These are phyloP conservation scores for Tilletiaria anomala DNA, from an alignment of 1,284 basidiomycete genomes.

Conservation along the genomic window DNA sequence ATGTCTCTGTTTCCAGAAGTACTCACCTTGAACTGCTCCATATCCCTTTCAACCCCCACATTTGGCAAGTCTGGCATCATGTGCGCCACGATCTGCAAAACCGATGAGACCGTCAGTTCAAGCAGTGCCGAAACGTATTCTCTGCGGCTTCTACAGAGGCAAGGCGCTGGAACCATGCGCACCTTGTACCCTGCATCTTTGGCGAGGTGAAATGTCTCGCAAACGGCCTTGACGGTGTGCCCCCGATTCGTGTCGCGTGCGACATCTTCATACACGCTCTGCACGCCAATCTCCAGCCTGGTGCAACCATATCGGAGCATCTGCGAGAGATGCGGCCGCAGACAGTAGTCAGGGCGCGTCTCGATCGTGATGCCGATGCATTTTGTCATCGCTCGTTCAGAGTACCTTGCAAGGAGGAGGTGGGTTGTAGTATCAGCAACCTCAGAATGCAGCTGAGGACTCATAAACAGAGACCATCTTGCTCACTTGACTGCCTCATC, in stretches of 20 bases:
- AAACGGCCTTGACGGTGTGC: slow-evolving; percentile 93
- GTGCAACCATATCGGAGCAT: slow-evolving; percentile 99
- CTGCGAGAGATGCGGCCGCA: slow-evolving; percentile 90
- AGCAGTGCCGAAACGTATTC: too few relatives aligned
- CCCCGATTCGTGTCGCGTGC: slow-evolving; percentile 89
- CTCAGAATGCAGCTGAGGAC: slow-evolving; percentile 9
- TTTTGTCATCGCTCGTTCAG: slow-evolving; percentile 92
- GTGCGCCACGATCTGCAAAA: slow-evolving; percentile 48
- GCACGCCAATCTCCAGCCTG: slow-evolving; percentile 91
- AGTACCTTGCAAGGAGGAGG: too few relatives aligned
- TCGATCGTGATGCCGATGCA: slow-evolving; percentile 99
- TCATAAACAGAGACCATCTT: too few relatives aligned
- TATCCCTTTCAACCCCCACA: slow-evolving; percentile 87
- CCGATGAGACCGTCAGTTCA: neutral
- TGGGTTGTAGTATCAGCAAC: neutral
- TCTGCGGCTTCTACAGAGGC: too few relatives aligned
- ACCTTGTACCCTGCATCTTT: slow-evolving; percentile 96
- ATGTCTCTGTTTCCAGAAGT: neutral
- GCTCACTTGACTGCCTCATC: slow-evolving; percentile 99
- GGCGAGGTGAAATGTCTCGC: slow-evolving; percentile 92
- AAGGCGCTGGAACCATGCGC: too few relatives aligned
- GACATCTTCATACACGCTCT: slow-evolving; percentile 98
- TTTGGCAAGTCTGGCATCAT: slow-evolving; percentile 59
- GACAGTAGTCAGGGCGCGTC: slow-evolving; percentile 93
- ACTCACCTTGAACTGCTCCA: slow-evolving; percentile 87